Percentiles rank a stretch among this genome's conserved stretches.
These are phyloP conservation scores for Marsdenia floribunda DNA, from an alignment of 257 asterid species.

Conservation along the genomic window DNA sequence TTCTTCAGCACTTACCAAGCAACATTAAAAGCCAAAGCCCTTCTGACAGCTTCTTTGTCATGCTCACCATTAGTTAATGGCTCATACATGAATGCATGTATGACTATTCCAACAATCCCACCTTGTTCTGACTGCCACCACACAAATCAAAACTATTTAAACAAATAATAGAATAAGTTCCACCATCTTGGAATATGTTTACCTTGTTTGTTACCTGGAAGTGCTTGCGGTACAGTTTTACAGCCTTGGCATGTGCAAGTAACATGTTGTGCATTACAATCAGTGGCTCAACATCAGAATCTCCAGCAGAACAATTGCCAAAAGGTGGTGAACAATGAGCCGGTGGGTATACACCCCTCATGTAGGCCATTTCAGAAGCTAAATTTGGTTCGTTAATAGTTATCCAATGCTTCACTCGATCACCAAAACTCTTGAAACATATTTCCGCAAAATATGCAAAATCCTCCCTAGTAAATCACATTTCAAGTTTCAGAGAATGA, in stretches of 20 bases:
- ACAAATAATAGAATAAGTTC: background rate
- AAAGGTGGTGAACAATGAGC: conserved; percentile 66
- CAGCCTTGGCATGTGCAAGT: conserved; percentile 66
- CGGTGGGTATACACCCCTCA: conserved; percentile 50
- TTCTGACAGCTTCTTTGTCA: conserved; percentile 48
- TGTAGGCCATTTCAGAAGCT: conserved; percentile 40
- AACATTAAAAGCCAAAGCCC: conserved; percentile 48
- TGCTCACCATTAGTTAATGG: conserved; percentile 38
- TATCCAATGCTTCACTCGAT: conserved; percentile 70
- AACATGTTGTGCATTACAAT: conserved; percentile 49
- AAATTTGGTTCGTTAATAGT: conserved; percentile 69
- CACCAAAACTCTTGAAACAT: conserved; percentile 59
- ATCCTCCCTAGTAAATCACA: conserved; percentile 48
- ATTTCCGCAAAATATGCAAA: conserved; percentile 55
- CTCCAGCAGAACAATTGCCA: conserved; percentile 62
- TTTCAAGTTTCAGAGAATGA: background rate
- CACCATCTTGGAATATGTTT: background rate
- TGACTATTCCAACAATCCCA: conserved; percentile 46
- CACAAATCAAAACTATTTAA: background rate
- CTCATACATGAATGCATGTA: conserved; percentile 45
- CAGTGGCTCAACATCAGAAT: conserved; percentile 75
- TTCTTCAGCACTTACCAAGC: conserved; percentile 45
- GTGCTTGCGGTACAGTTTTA: conserved; percentile 41
- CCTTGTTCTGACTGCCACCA: conserved; percentile 38
- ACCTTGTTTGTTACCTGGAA: conserved; percentile 37